A percentile compares a stretch with the other conserved stretches of the same genome.
Conservation (phyloP, 148 eudicot species). For the Rhododendron kiyosumense region DNA sequence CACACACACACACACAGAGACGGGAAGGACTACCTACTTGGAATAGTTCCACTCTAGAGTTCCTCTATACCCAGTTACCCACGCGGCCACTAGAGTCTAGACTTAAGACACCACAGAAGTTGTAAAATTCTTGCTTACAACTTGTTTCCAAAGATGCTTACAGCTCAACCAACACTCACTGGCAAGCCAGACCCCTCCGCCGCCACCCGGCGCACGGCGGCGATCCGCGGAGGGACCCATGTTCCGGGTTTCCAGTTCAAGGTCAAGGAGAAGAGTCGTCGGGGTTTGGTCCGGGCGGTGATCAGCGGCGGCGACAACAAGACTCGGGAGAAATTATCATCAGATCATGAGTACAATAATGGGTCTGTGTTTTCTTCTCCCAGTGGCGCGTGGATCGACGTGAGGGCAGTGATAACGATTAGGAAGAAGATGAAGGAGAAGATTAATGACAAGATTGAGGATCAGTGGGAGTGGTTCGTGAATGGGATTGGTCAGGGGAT, state of each 20-base stretch:
- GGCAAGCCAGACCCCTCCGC: conserved; percentile 10
- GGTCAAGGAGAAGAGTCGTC: not conserved
- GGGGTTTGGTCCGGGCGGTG: conserved; percentile 46
- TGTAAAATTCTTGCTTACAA: too few species aligned
- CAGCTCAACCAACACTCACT: conserved; percentile 24
- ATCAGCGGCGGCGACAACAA: conserved; percentile 55
- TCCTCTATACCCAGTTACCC: too few species aligned
- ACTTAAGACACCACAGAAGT: too few species aligned
- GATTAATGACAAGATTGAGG: conserved; percentile 58
- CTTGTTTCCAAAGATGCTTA: conserved; percentile 20
- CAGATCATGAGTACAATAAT: not conserved
- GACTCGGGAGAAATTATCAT: conserved; percentile 15
- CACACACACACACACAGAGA: not conserved
- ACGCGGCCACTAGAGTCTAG: too few species aligned
- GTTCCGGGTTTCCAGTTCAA: conserved; percentile 9
- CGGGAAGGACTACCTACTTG: not conserved
- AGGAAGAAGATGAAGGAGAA: conserved; percentile 75
- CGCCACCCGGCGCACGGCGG: conserved; percentile 26
- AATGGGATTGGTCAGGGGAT: conserved; percentile 72
- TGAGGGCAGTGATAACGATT: conserved; percentile 57
- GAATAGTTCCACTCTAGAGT: not conserved
- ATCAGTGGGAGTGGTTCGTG: conserved; percentile 53
- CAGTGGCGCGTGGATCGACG: conserved; percentile 27
- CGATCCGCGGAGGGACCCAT: conserved; percentile 9
- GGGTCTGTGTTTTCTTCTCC: conserved; percentile 21